phyloP scores from a whole-genome alignment of 2,329 filamentous ascomycete species.

The Pseudogymnoascus sp. region DNA sequence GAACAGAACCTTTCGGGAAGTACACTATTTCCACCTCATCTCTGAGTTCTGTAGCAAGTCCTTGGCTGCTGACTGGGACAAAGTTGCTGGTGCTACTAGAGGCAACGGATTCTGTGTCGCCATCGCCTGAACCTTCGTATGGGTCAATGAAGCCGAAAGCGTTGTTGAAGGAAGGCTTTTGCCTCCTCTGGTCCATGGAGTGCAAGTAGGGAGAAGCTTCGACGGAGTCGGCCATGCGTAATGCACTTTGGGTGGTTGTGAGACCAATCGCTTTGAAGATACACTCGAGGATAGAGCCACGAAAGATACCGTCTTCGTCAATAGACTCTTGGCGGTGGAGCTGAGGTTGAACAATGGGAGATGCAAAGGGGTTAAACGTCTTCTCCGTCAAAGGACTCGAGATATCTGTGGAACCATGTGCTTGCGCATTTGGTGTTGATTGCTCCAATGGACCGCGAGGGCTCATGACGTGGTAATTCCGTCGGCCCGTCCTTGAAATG shows the following conservation, averaged over 20 bases:
- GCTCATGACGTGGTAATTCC: conserved; percentile 18
- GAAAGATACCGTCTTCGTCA: conserved; percentile 83
- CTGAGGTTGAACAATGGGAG: conserved; percentile 39
- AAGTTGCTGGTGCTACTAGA: conserved; percentile 60
- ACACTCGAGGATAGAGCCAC: conserved; percentile 85
- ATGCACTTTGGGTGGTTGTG: conserved; percentile 56
- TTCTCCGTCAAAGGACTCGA: conserved; percentile 36
- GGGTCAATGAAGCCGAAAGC: conserved; percentile 88
- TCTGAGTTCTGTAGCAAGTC: conserved; percentile 69
- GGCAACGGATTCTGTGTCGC: conserved; percentile 78
- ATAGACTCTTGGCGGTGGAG: conserved; percentile 70
- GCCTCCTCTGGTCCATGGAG: conserved; percentile 73
- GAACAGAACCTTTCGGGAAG: conserved; percentile 87
- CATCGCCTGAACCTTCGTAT: conserved; percentile 69
- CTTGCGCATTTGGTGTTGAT: conserved; percentile 25
- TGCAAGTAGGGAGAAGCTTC: conserved; percentile 80
- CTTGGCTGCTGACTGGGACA: conserved; percentile 52
- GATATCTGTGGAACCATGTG: conserved; percentile 24
- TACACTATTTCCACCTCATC: conserved; percentile 96
- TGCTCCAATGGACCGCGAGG: conserved; percentile 17
- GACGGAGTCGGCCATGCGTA: conserved; percentile 64
- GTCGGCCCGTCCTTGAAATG: conserved; percentile 52
- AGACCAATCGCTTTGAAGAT: conserved; percentile 93
- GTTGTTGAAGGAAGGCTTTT: conserved; percentile 74
- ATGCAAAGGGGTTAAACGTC: conserved; percentile 50